A percentile compares a stretch with the other conserved stretches of the same genome.
phyloP scores from a whole-genome alignment of 2,329 filamentous ascomycete genomes.

The Aspergillus eucalypticola region DNA sequence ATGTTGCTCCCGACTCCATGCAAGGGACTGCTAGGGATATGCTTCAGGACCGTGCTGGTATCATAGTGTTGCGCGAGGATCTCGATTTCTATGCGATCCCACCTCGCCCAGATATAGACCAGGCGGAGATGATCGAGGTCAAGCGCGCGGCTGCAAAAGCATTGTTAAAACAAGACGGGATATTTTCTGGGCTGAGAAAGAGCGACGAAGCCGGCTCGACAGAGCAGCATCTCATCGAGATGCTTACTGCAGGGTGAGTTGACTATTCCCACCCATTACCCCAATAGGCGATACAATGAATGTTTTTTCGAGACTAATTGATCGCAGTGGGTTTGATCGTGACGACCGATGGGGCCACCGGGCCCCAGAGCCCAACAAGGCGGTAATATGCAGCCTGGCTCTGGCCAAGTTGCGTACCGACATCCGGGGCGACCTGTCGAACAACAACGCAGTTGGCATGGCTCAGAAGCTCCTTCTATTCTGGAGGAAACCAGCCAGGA shows the following conservation, averaged over 20 bases:
- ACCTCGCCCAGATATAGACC: conserved; percentile 77
- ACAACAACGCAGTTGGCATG: conserved; percentile 84
- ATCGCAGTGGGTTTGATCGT: conserved; percentile 83
- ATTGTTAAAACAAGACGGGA: conserved; percentile 85
- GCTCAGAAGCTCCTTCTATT: conserved; percentile 96
- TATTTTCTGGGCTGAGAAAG: conserved; percentile 91
- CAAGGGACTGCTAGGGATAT: conserved; percentile 70
- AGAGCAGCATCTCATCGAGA: conserved; percentile 97
- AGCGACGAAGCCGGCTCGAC: conserved; percentile 96
- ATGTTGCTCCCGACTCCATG: conserved; percentile 71
- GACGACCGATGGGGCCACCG: conserved; percentile 95
- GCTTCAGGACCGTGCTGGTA: conserved; percentile 85
- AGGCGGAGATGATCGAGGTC: conserved; percentile 90
- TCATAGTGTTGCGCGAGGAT: conserved; percentile 94
- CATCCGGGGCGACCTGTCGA: conserved; percentile 74
- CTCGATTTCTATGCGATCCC: conserved; percentile 97
- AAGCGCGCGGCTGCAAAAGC: conserved; percentile 88
- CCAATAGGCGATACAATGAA: neutral
- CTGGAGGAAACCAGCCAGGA: conserved; percentile 92
- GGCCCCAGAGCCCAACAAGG: conserved; percentile 96
- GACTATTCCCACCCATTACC: neutral
- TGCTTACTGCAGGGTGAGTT: conserved; percentile 93
- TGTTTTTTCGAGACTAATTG: conserved; percentile 17
- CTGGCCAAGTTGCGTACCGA: conserved; percentile 91
- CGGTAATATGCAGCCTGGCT: conserved; percentile 94